Evolutionary conservation across 805 yeast species (phyloP).

Genomic region (Cyberlindnera subsufficiens): DNA sequence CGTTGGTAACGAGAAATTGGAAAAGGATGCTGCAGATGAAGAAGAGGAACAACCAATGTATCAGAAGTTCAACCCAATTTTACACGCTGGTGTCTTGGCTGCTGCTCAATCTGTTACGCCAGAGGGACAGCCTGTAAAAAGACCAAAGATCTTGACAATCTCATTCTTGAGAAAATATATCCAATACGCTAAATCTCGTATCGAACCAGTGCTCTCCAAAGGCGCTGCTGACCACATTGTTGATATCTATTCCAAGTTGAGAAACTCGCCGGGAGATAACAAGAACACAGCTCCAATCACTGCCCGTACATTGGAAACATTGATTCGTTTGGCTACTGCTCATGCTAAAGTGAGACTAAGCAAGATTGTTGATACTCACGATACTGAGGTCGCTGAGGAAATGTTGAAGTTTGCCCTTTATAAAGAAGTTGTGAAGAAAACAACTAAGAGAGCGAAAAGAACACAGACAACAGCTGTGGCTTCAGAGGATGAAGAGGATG

Average conservation of each 20-base stretch:
- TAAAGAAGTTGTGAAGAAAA: slow-evolving; percentile 51
- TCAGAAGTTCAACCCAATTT: slow-evolving; percentile 74
- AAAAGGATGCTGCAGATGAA: slow-evolving; percentile 42
- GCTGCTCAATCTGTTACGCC: slow-evolving; percentile 27
- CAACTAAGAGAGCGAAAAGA: not conserved
- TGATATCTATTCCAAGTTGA: slow-evolving; percentile 67
- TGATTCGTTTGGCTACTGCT: slow-evolving; percentile 91
- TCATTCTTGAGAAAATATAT: slow-evolving; percentile 87
- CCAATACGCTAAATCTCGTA: slow-evolving; percentile 88
- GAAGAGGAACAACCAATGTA: slow-evolving; percentile 43
- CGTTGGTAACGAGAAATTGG: slow-evolving; percentile 62
- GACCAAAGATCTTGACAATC: slow-evolving; percentile 56
- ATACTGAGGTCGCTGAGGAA: slow-evolving; percentile 83
- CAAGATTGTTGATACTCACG: slow-evolving; percentile 62
- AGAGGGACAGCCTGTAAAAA: slow-evolving; percentile 21
- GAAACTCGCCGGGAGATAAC: slow-evolving; percentile 67
- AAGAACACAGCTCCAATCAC: slow-evolving; percentile 90
- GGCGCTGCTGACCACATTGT: slow-evolving; percentile 80
- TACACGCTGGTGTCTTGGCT: slow-evolving; percentile 72
- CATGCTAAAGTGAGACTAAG: slow-evolving; percentile 95
- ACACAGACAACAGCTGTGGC: not conserved
- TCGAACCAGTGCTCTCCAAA: slow-evolving; percentile 72
- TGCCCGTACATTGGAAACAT: slow-evolving; percentile 95
- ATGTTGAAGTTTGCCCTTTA: slow-evolving; percentile 80
- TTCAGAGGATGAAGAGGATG: slow-evolving; percentile 1